Base-by-base conservation (phyloP, 495 filamentous ascomycete genomes). In the Daldinia decipiens region DNA sequence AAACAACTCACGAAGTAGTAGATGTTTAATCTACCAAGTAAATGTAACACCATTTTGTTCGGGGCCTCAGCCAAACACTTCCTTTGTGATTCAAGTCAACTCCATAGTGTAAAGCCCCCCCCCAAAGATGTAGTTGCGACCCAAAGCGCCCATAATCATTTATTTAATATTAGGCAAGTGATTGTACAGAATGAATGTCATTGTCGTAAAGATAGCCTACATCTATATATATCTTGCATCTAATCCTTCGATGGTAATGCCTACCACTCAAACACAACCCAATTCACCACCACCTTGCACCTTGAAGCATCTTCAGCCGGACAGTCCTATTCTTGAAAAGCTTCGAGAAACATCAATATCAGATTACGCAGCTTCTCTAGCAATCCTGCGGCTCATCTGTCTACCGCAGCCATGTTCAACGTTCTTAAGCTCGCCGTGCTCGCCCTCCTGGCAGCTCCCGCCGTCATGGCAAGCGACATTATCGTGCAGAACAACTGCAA, bases 401-500 rank as follows among this genome's bases (percentile, higher is more conserved):
- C 53, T n/a, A 43, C 36, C 12, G n/a, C 56, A 45, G n/a, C 26
- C 21, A 66, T 66, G 43, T 21, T 29, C 29, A 59, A 27, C 21
- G 5, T 59, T 12, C 26, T 59, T 13, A 59, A 50, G n/a, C 36
- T 66, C 24, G 12, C 50, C 2, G 12, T 17, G 15, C 15, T 71
- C 29, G 56, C 40, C 24, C 50, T 71, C 11, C 4, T 39, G n/a
- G 40, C 62, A 12, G 45, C 59, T 19, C 61, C 62, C 5, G n/a
- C 57, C 17, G 51, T 29, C 3, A 13, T 65, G 5, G 69, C 40
- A 1, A 39, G 59, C 12, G 45, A 54, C 19, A 29, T 76, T 0
- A 34, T 55, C 4, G 74, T 62, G 4, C 51, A 55, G 5, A 76
- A 74, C 54, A 32, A 63, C 32, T 76, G 74, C 32, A 3, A 17